Base-by-base conservation (phyloP, 2,329 filamentous ascomycete genomes). In the Penicillium sp. region DNA sequence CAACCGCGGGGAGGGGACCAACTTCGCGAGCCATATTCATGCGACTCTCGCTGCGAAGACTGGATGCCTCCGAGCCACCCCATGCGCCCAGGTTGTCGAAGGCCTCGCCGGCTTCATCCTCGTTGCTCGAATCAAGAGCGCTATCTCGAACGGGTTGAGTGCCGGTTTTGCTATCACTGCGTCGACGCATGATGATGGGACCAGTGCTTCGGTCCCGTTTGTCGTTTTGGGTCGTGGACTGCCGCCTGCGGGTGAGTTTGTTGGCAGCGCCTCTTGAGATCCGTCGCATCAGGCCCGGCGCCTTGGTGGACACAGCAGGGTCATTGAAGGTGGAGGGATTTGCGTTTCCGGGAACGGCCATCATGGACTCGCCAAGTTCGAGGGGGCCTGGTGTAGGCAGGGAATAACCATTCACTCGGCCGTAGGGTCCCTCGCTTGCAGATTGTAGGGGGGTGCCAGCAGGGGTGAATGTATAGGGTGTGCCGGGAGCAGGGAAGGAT, bases 141-240 rank as follows among this genome's bases (percentile, higher is more conserved):
- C 76, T 79, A 42, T 76, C 73, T 39, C 70, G 68, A 56, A 82
- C 81, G 36, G 82, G 77, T 10, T 86, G 84, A 8, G 82, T 81
- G 7, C 88, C 88, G 63, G 86, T 90, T 74, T 90, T 94, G 78
- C 93, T 96, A 74, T 96, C 92, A 74, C 93, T 97, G 64, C 93
- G 87, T 57, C 91, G 84, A 61, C 93, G 87, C 75, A 96, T 86
- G 52, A 96, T 89, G 55, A 92, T 89, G 1, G 94, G 94, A 0
- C 94, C 94, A 27, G 92, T 88, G 71, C 93, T 97, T 61, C 90
- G 88, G 70, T 97, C 92, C 42, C 93, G 87, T 71, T 89, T 91
- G 60, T 87, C 86, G 21, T 89, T 85, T 44, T 89, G 84, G 1
- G 88, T 88, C 3, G 90, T 92, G 17, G 91, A 96, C 61, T 89